Percentiles rank a stretch among this genome's conserved stretches.
Conservation (phyloP, 2,329 filamentous ascomycete species). For the Orbilia javanica region DNA sequence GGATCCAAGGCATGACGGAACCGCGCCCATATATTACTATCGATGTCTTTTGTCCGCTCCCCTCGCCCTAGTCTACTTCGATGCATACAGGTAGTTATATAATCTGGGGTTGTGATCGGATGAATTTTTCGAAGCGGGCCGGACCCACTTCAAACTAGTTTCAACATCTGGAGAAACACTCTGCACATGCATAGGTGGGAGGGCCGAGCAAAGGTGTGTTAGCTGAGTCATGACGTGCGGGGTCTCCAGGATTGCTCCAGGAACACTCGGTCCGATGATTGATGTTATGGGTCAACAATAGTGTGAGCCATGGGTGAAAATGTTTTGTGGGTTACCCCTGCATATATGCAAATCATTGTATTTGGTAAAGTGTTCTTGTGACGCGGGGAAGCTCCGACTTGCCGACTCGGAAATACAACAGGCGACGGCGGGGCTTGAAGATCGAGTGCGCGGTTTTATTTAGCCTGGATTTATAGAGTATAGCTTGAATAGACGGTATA, state of each 20-base stretch:
- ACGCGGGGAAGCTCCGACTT: slow-evolving; percentile 25
- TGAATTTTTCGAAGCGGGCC: not conserved
- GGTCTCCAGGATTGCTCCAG: slow-evolving; percentile 17
- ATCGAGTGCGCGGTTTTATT: not conserved
- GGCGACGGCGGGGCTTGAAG: slow-evolving; percentile 11
- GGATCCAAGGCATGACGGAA: slow-evolving; percentile 22
- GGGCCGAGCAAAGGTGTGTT: not conserved
- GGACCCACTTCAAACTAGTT: not conserved
- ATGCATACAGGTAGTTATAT: not conserved
- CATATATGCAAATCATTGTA: not conserved
- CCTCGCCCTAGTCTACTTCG: not conserved
- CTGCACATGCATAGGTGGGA: not conserved
- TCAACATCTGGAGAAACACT: not conserved
- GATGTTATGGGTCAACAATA: not conserved
- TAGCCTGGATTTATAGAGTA: not conserved
- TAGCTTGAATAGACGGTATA: not conserved
- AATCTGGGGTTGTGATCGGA: not conserved
- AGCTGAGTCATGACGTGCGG: slow-evolving; percentile 13
- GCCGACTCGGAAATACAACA: slow-evolving; percentile 18
- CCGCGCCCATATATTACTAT: not conserved
- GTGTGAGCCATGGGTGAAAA: not conserved
- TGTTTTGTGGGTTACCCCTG: not conserved
- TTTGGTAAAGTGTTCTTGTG: slow-evolving; percentile 1
- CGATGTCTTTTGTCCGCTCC: not conserved
- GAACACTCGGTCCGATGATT: slow-evolving; percentile 1